Base-by-base conservation (phyloP, 805 yeast genomes). In the Starmera dryadoides region DNA sequence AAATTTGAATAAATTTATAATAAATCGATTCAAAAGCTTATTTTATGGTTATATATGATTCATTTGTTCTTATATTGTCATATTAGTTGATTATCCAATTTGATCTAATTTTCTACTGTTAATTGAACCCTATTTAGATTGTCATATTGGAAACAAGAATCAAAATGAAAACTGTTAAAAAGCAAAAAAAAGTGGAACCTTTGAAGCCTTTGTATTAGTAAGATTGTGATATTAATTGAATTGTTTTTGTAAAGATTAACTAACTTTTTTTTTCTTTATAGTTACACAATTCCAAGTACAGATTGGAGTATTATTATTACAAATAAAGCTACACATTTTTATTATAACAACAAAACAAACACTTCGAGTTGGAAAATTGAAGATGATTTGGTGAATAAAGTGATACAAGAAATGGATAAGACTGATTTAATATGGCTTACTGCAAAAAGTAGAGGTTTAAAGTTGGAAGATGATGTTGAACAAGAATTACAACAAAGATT, bases 291-390 rank as follows among this genome's bases (percentile, higher is more conserved):
- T 30, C 42, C 56, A 23, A 19, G 40, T 1, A 52, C 60, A 17
- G 58, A 55, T 4, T 75, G 78, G 79, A 29, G 41, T 3, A 41
- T 73, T n/a, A 60, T 72, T 1, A 55, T 74, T 18, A 58, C 68
- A 14, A 53, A 56, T 18, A 52, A 58, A 8, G 79, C 78, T 0
- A 40, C 60, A 3, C 65, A 70, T 41, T 72, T 64, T 49, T 72
- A 62, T 34, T 51, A 63, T 41, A 61, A 70, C 45, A 30, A 23
- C 1, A 40, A 31, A 3, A 52, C 63, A 1, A 44, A 50, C 8
- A 42, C 40, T 30, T 62, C 71, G 1, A 39, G 43, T 4, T 68
- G 75, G 73, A 39, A 43, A 18, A 55, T 68, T 7, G 60, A 63
- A 1, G 63, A 61, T 36, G 54, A 49, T 2, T 50, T 49, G 12